Percentiles rank a stretch among this genome's conserved stretches.
phyloP scores from a whole-genome alignment of 1,284 basidiomycete species.

The Coniferiporia sulphurascens region DNA sequence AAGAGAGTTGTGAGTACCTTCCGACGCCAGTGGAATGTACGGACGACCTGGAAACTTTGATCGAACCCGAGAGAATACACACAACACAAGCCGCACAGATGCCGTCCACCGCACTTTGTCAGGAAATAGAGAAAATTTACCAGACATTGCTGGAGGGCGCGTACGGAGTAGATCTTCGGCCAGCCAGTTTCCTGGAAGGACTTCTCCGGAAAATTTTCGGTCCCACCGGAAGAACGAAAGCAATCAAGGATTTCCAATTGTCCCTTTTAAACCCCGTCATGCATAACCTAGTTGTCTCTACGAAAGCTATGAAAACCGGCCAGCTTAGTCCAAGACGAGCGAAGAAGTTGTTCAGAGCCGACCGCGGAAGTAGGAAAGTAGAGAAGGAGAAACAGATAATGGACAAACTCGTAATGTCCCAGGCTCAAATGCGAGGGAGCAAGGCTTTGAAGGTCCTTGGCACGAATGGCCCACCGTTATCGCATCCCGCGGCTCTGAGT shows the following conservation, averaged over 20 bases:
- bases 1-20: constrained; percentile 12
- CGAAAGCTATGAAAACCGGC: background rate
- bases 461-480: background rate
- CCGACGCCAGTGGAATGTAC: constrained; percentile 6
- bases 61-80: background rate
- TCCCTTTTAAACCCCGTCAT: constrained; percentile 6
- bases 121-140: constrained; percentile 46
- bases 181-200: constrained; percentile 40
- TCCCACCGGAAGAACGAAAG: constrained; percentile 26
- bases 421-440: constrained; percentile 4
- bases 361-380: constrained; percentile 1
- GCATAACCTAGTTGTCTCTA: constrained; percentile 8
- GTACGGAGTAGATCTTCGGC: constrained; percentile 44
- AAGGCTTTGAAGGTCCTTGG: constrained; percentile 18
- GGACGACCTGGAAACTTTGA: background rate
- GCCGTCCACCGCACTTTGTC: constrained; percentile 23
- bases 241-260: constrained; percentile 18
- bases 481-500: background rate
- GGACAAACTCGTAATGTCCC: constrained; percentile 8
- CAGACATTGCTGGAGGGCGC: constrained; percentile 46
- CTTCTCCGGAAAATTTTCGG: constrained; percentile 49
- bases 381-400: constrained; percentile 12
- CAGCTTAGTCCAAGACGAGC: constrained; percentile 2
- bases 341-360: constrained; percentile 10
- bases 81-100: background rate